Evolutionary conservation across 1,139 yeast species (phyloP).

Genomic region (Suhomyces maxii): DNA sequence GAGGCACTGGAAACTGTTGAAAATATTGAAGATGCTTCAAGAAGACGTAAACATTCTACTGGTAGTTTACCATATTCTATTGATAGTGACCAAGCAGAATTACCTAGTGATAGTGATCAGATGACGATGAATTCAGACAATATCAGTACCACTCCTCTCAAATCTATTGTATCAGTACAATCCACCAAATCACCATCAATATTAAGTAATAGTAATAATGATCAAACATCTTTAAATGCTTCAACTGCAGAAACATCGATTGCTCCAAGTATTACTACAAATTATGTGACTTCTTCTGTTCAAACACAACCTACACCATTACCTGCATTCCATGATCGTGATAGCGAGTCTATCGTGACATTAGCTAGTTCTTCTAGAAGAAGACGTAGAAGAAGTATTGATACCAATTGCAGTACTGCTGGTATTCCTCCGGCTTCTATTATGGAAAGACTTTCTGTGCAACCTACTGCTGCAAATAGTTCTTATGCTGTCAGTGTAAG

Average conservation of each 20-base stretch:
- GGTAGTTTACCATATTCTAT: slow-evolving; percentile 3
- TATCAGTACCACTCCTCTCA: slow-evolving; percentile 52
- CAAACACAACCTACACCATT: slow-evolving; percentile 6
- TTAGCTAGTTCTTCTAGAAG: slow-evolving; percentile 54
- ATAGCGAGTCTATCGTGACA: slow-evolving; percentile 55
- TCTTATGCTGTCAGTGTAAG: slow-evolving; percentile 31
- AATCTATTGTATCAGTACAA: slow-evolving; percentile 51
- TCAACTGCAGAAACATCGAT: slow-evolving; percentile 57
- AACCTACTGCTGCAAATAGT: slow-evolving; percentile 32
- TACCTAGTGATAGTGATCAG: slow-evolving; percentile 20
- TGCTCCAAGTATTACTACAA: slow-evolving; percentile 35
- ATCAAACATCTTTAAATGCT: slow-evolving; percentile 39
- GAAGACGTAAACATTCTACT: slow-evolving; percentile 5
- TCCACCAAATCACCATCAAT: slow-evolving; percentile 48
- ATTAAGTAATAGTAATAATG: slow-evolving; percentile 40
- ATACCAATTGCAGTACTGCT: slow-evolving; percentile 58
- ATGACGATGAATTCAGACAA: slow-evolving; percentile 29
- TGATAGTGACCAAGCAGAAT: slow-evolving; percentile 4
- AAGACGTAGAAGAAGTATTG: slow-evolving; percentile 51
- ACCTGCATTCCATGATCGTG: slow-evolving; percentile 30
- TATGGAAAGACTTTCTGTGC: slow-evolving; percentile 48
- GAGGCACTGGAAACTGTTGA: background rate
- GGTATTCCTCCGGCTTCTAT: slow-evolving; percentile 69
- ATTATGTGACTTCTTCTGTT: slow-evolving; percentile 5
- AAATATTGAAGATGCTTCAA: background rate